Conservation (phyloP, 2,329 filamentous ascomycete species). For the Exophiala aquamarina region DNA sequence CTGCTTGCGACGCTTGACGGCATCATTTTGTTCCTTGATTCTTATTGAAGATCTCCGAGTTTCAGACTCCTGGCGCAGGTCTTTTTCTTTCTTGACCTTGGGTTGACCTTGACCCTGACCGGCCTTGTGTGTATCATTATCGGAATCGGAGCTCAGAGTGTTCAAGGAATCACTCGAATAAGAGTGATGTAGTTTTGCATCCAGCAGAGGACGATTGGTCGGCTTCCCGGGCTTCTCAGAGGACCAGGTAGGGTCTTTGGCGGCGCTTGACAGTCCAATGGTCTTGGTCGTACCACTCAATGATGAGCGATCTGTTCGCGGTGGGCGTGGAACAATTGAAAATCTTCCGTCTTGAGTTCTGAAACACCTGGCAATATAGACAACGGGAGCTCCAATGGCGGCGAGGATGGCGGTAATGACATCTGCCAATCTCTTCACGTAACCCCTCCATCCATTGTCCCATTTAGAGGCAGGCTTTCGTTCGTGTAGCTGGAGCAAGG, state of each 20-base stretch:
- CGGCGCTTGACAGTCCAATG: slow-evolving; percentile 19
- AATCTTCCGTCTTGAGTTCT: slow-evolving; percentile 79
- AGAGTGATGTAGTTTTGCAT: slow-evolving; percentile 25
- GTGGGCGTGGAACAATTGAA: slow-evolving; percentile 72
- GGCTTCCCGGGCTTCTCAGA: slow-evolving; percentile 22
- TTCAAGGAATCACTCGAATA: slow-evolving; percentile 28
- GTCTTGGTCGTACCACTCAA: slow-evolving; percentile 21
- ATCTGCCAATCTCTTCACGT: slow-evolving; percentile 69
- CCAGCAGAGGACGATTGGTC: slow-evolving; percentile 7
- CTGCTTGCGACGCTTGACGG: slow-evolving; percentile 55
- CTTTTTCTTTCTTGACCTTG: slow-evolving; percentile 17
- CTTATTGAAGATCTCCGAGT: slow-evolving; percentile 25
- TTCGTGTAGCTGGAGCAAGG: slow-evolving; percentile 55
- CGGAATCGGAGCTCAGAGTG: slow-evolving; percentile 22
- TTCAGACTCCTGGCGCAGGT: slow-evolving; percentile 15
- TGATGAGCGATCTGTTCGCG: slow-evolving; percentile 37
- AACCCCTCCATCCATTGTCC: slow-evolving; percentile 44
- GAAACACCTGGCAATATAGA: slow-evolving; percentile 80
- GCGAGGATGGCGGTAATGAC: slow-evolving; percentile 75
- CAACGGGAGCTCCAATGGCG: slow-evolving; percentile 74
- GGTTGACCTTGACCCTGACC: slow-evolving; percentile 3
- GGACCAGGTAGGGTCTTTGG: slow-evolving; percentile 12
- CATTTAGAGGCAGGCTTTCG: slow-evolving; percentile 38
- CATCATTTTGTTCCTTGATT: slow-evolving; percentile 32
- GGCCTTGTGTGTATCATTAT: slow-evolving; percentile 20